Base-by-base conservation (phyloP, 2,329 filamentous ascomycete genomes). In the Curvularia sp. region DNA sequence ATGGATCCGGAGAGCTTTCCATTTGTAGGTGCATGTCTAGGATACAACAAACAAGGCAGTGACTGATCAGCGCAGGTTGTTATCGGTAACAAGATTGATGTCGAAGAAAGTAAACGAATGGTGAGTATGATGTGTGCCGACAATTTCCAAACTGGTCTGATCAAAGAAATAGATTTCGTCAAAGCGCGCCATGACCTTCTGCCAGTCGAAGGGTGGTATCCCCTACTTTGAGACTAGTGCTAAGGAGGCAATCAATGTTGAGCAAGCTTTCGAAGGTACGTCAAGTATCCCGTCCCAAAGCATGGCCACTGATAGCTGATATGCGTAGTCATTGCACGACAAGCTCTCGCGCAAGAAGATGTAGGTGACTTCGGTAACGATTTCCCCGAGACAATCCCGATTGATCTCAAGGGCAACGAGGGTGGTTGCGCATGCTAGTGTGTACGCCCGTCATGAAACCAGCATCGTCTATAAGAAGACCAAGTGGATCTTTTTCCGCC, bases 161-260 rank as follows among this genome's bases (percentile, higher is more conserved):
- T 47, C 8, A 41, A 18, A 15, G 3, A 13, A 18, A 12, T 19
- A 92, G 89, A 96, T 99, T 71, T 96, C 92, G 28, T 93, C 90
- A 73, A 98, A 98, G 86, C 87, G 95, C 64, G 95, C 95, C 59
- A 93, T 94, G 87, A 93, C 94, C 13, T 99, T 97, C 78, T 99
- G 95, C 80, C 93, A 97, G 79, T 96, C 92, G 56, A 97, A 98
- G 81, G 94, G 94, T 47, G 92, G 92, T 59, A 97, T 99, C 66
- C 95, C 95, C 18, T 99, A 99, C 80, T 99, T 99, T 74, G 95
- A 99, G 86, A 99, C 95, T 18, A 97, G 93, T 80, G 95, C 95
- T 60, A 99, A 99, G 83, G 95, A 99, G 79, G 95, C 94, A 60
- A 90, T 97, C 80, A 99, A 99, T 75, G 95, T 99, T 42, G 95